A percentile compares a stretch with the other conserved stretches of the same genome.
Conservation (phyloP, 805 yeast species). For the Saccharomycopsis sp. region DNA sequence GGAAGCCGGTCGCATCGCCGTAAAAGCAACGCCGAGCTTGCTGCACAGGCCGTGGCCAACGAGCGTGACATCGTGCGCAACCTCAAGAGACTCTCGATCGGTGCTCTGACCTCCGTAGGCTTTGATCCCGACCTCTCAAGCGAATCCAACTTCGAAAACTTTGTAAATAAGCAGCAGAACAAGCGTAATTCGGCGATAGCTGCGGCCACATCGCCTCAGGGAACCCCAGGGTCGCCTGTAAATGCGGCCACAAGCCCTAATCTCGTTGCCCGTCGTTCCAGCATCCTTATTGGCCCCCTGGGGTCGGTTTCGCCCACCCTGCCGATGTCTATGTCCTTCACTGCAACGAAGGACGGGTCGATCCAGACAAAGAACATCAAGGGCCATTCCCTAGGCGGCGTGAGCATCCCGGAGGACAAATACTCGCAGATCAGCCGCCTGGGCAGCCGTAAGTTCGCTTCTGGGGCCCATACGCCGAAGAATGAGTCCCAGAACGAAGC, state of each 20-base stretch:
- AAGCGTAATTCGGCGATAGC: constrained; percentile 3
- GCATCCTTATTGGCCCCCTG: not conserved
- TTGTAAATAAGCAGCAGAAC: constrained; percentile 20
- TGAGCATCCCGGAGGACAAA: not conserved
- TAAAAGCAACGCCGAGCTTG: constrained; percentile 44
- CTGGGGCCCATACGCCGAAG: too few relatives aligned
- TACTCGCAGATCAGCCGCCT: not conserved
- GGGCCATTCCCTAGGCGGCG: not conserved
- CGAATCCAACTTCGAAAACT: constrained; percentile 25
- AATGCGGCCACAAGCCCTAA: not conserved
- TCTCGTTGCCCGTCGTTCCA: constrained; percentile 8
- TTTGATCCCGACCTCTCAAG: constrained; percentile 70
- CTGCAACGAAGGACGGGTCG: not conserved
- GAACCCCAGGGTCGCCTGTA: not conserved
- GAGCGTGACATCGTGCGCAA: constrained; percentile 71
- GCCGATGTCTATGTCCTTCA: not conserved
- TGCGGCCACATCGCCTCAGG: not conserved
- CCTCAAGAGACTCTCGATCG: constrained; percentile 66
- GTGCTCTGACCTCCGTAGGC: constrained; percentile 37
- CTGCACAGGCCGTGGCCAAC: constrained; percentile 71
- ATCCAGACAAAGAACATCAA: not conserved
- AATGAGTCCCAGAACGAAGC: too few relatives aligned
- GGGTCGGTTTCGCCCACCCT: not conserved
- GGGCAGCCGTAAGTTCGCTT: not conserved
- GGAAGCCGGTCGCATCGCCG: constrained; percentile 20